A percentile compares a stretch with the other conserved stretches of the same genome.
These are phyloP conservation scores for Vigna nakashimae DNA, from an alignment of 306 rosid genomes.

Conservation along the genomic window DNA sequence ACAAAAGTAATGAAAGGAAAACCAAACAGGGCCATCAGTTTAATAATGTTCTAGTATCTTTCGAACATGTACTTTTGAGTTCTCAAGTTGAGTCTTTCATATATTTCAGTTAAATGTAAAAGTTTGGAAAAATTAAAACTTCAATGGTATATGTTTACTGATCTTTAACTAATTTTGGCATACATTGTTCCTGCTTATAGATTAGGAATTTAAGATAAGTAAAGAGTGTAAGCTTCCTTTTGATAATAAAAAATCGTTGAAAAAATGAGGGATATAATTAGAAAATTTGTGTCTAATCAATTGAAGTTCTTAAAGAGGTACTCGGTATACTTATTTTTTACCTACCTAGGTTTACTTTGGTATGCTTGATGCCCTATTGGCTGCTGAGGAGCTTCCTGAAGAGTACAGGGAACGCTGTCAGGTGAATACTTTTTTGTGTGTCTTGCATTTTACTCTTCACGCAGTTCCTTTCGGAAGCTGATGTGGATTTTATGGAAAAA, in stretches of 20 bases:
- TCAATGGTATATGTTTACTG: conserved; percentile 3
- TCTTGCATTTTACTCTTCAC: conserved; percentile 32
- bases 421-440: conserved; percentile 56
- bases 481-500: conserved; percentile 27
- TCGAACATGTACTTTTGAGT: not conserved
- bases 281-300: not conserved
- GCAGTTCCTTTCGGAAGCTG: conserved; percentile 40
- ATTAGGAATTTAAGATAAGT: conserved; percentile 10
- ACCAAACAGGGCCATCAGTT: conserved; percentile 26
- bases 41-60: conserved; percentile 18
- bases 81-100: conserved; percentile 20
- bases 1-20: not conserved
- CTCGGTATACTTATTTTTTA: conserved; percentile 30
- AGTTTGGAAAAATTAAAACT: conserved; percentile 14
- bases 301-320: not conserved
- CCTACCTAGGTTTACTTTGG: conserved; percentile 87
- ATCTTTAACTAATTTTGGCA: conserved; percentile 10
- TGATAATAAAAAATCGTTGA: conserved; percentile 20
- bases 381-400: conserved; percentile 96
- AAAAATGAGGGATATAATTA: conserved; percentile 7
- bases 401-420: conserved; percentile 83
- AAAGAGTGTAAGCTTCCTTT: conserved; percentile 3
- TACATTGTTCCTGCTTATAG: not conserved
- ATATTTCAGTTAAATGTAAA: conserved; percentile 14
- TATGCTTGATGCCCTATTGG: conserved; percentile 98